A percentile compares a stretch with the other conserved stretches of the same genome.
phyloP scores from a whole-genome alignment of 2,329 filamentous ascomycete species.

The Botrytis paeoniae region DNA sequence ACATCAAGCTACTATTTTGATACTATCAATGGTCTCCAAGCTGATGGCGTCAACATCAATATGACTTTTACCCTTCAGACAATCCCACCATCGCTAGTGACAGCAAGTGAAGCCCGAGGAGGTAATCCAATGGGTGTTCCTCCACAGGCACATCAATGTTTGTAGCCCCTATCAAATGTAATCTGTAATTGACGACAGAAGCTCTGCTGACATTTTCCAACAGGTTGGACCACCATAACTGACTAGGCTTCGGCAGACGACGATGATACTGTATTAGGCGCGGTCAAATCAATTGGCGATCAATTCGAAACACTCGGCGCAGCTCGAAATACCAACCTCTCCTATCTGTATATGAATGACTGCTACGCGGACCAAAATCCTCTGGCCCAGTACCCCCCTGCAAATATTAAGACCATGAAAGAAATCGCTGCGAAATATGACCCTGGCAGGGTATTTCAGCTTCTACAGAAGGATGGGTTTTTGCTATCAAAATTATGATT shows the following conservation, averaged over 20 bases:
- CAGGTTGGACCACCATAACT: neutral
- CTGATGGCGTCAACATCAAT: neutral
- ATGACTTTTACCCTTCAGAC: constrained; percentile 1
- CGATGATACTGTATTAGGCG: neutral
- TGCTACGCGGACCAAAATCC: constrained; percentile 11
- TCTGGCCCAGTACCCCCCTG: neutral
- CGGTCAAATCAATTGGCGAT: neutral
- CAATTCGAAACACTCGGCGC: neutral
- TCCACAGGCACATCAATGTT: neutral
- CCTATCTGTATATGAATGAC: neutral
- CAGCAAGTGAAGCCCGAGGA: neutral
- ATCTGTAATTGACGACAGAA: neutral
- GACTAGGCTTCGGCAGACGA: neutral
- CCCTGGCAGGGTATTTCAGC: neutral
- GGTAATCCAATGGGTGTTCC: constrained; percentile 2
- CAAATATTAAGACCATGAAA: neutral
- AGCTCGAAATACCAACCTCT: neutral
- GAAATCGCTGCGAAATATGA: neutral
- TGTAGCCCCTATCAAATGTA: neutral
- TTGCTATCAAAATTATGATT: neutral
- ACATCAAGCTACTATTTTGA: constrained; percentile 1
- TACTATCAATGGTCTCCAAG: neutral
- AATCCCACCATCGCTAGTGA: neutral
- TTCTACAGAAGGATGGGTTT: constrained; percentile 6
- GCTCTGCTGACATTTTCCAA: neutral